Evolutionary conservation across 1,284 basidiomycete species (phyloP), one percentile per base, ranked within the genome.

Genomic region (Inonotus hispidus): DNA sequence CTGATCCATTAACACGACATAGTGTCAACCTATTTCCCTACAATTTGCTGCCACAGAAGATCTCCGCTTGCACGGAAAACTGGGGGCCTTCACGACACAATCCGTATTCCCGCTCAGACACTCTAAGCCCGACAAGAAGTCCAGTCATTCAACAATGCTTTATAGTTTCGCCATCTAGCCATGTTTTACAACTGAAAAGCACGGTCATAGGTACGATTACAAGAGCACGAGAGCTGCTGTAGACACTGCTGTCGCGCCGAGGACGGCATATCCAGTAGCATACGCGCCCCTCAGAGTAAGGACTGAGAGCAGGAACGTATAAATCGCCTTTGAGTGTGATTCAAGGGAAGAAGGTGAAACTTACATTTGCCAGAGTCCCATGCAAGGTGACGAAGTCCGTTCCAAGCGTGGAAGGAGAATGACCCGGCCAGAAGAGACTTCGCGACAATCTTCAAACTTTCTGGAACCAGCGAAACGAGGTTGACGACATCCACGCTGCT

Each of bases 311-410:
- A 32, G 32, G 56, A 25, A 55, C 38, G 14, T 53, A 39, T 53
- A 38, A 66, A 56, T 43, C 32, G 52, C n/a, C 47, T 8, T 58
- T 55, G n/a, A 21, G 45, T 25, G 46, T 41, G 58, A 16, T 5
- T 21, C 25, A 47, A 62, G 27, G 55, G 14, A 56, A 52, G 32
- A 49, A 47, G 38, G 23, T 21, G 3, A 25, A 4, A 82, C 95
- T 72, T 69, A 97, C 95, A 88, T 80, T 89, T 91, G 62, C 89
- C 89, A 71, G 82, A 76, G 75, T 99, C 96, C 96, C 97, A 99
- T 27, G 77, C 75, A 69, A 99, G 78, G 80, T 99, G 96, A 56
- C 96, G 84, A 56, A 98, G 64, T 4, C 96, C 96, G 75, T 98
- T 98, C 73, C 86, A 83, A 6, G 84, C 82, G 78, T 99, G 96